Evolutionary conservation across 164 flowering plant species (phyloP), one percentile per base, ranked within the genome.

Genomic region (Chimonanthus praecox): DNA sequence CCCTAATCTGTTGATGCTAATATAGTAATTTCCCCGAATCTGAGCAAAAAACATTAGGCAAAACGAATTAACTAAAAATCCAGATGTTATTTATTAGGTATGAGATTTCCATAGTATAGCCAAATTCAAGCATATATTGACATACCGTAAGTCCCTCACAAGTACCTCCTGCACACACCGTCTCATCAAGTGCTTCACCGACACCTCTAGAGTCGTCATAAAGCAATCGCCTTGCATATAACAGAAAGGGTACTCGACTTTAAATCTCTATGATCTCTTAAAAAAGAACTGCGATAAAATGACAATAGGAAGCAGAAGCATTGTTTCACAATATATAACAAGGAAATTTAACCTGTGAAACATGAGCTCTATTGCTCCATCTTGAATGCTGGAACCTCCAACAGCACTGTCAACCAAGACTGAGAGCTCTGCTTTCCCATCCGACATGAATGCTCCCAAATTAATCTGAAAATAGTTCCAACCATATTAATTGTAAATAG

Each of bases 331-430:
- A 74, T 21, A 64, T 46, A 70, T 48, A 7, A 60, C 5, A 47
- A 5, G 49, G 33, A 64, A 58, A 71, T 6, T 21, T 64, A 67
- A 88, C 98, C 97, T 91, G 71, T 92, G 97, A 73, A 94, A 89
- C 98, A 94, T 92, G 43, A 94, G 67, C 76, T 94, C 98, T 65
- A 94, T 47, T 84, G 89, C 78, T 72, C 97, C 98, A 79, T 94
- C 98, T 21, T 79, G 61, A 67, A 92, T 87, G 84, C 98, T 94
- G 74, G 86, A 79, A 69, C 91, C 98, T 71, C 97, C 98, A 74
- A 78, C 75, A 49, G 97, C 94, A 69, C 94, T 90, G 81, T 94
- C 98, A 75, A 94, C 98, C 83, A 94, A 78, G 68, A 94, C 89
- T 7, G 97, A 92, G 71, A 94, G 80, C 76, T 94, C 98, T 46